Percentiles rank a stretch among this genome's conserved stretches.
Conservation (phyloP, 2,329 filamentous ascomycete species). For the Monosporascus sp. region DNA sequence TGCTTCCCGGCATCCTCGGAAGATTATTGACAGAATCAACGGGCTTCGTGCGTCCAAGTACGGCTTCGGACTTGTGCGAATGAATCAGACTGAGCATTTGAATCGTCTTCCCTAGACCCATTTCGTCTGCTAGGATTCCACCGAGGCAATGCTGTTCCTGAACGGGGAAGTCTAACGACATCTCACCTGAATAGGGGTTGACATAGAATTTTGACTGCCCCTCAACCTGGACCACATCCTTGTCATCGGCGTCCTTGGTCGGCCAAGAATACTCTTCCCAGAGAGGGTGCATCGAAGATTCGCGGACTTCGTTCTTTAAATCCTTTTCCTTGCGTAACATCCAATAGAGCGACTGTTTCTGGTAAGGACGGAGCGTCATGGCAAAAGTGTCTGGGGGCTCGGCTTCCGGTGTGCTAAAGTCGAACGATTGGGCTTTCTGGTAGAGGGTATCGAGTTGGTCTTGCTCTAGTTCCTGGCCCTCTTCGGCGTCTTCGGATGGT, state of each 20-base stretch:
- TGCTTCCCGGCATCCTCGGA: conserved; percentile 51
- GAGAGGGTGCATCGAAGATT: conserved; percentile 87
- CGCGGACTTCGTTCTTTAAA: conserved; percentile 58
- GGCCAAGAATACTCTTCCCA: conserved; percentile 98
- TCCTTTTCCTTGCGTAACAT: conserved; percentile 93
- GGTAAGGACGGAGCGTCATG: conserved; percentile 82
- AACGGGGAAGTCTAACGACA: conserved; percentile 84
- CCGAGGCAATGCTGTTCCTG: conserved; percentile 94
- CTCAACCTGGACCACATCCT: conserved; percentile 60
- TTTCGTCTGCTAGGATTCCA: conserved; percentile 90
- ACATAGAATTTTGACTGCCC: conserved; percentile 78
- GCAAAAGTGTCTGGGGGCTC: conserved; percentile 78
- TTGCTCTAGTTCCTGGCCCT: conserved; percentile 87
- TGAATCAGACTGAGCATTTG: conserved; percentile 96
- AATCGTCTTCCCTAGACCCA: conserved; percentile 97
- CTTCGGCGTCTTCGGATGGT: conserved; percentile 63
- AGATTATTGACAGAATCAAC: conserved; percentile 52
- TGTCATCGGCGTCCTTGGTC: conserved; percentile 77
- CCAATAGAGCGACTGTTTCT: conserved; percentile 93
- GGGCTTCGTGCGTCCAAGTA: conserved; percentile 31
- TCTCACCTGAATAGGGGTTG: conserved; percentile 92
- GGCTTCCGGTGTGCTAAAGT: conserved; percentile 84
- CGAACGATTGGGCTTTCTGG: conserved; percentile 93
- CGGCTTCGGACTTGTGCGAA: conserved; percentile 62
- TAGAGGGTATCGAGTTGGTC: conserved; percentile 93